Evolutionary conservation across 331 rosid species (phyloP).

Genomic region (Telfairia occidentalis): DNA sequence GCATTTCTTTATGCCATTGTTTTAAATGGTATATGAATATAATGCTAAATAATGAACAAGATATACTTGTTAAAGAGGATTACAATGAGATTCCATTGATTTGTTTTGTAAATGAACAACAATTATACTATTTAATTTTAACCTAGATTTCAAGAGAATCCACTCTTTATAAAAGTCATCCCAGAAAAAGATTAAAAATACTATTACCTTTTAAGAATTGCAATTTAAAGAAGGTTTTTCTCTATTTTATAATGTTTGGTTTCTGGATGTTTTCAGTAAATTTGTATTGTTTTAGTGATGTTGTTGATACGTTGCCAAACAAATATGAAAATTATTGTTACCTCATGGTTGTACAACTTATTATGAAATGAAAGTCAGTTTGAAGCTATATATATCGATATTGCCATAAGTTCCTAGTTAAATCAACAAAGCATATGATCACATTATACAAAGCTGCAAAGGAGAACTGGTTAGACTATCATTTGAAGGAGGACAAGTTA

Average conservation of each 20-base stretch:
- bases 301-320: background rate
- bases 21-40: too few species aligned
- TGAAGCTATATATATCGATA: background rate
- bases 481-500: constrained; percentile 81
- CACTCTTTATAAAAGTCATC: too few species aligned
- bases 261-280: background rate
- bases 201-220: too few species aligned
- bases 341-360: background rate
- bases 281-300: background rate
- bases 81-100: too few species aligned
- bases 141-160: too few species aligned
- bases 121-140: too few species aligned
- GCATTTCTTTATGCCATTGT: too few species aligned
- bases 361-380: background rate
- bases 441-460: constrained; percentile 71
- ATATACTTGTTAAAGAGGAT: too few species aligned
- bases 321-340: background rate
- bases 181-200: too few species aligned
- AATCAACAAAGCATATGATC: constrained; percentile 60
- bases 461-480: constrained; percentile 68
- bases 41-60: too few species aligned
- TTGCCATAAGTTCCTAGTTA: constrained; percentile 41
- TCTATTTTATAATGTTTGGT: background rate
- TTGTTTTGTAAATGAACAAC: too few species aligned
- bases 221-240: constrained; percentile 47